A percentile compares a stretch with the other conserved stretches of the same genome.
These are phyloP conservation scores for Abrus pulchellus DNA, from an alignment of 306 rosid species.

Conservation along the genomic window DNA sequence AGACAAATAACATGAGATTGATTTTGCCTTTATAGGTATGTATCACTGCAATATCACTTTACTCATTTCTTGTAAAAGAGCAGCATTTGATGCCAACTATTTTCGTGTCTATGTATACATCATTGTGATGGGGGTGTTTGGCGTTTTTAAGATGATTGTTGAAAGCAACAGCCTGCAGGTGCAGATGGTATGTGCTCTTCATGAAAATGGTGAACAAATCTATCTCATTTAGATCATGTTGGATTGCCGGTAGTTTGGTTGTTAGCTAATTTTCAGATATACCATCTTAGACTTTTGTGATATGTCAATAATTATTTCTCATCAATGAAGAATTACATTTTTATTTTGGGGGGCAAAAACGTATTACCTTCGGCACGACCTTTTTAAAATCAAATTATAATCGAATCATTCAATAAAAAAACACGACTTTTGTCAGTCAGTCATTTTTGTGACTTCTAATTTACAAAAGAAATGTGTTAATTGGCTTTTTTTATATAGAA, in stretches of 20 bases:
- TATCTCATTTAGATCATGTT: conserved; percentile 3
- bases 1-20: background rate
- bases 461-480: no score
- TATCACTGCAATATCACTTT: conserved; percentile 12
- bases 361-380: no score
- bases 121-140: conserved; percentile 18
- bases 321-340: no score
- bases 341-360: no score
- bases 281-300: background rate
- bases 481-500: no score
- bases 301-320: no score
- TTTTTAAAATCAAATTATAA: no score
- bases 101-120: conserved; percentile 40
- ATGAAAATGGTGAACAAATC: background rate
- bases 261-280: background rate
- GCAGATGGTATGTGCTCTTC: conserved; percentile 22
- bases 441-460: no score
- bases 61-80: conserved; percentile 38
- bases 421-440: no score
- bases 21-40: background rate
- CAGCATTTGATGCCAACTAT: conserved; percentile 39
- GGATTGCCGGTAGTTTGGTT: background rate
- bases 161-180: conserved; percentile 44
- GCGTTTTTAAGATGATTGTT: conserved; percentile 44
- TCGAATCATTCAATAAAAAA: no score